phyloP scores from a whole-genome alignment of 225 moss, liverwort and hornwort genomes.

The Polytrichum commune region DNA sequence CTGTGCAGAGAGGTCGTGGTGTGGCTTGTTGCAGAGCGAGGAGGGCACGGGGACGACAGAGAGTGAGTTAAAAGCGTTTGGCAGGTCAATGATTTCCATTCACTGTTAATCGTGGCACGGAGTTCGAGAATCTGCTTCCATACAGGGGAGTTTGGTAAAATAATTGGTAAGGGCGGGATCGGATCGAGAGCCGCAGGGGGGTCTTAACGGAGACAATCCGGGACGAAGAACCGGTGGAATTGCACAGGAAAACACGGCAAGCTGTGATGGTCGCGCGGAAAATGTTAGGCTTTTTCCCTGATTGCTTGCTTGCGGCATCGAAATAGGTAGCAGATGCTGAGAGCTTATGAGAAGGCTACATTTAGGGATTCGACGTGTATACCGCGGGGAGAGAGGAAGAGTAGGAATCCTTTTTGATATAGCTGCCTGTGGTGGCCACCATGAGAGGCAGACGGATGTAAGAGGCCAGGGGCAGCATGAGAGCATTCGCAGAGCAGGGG shows the following conservation, averaged over 20 bases:
- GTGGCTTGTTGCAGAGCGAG: no score
- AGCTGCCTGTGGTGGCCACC: slow-evolving; percentile 2
- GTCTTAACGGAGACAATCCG: background rate
- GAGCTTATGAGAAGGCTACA: slow-evolving; percentile 16
- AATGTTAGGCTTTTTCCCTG: background rate
- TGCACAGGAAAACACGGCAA: background rate
- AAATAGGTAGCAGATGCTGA: background rate
- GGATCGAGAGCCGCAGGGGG: background rate
- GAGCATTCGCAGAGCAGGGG: slow-evolving; percentile 45
- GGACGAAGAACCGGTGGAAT: background rate
- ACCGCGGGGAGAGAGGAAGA: slow-evolving; percentile 1
- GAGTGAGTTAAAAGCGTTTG: no score
- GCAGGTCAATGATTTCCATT: no score
- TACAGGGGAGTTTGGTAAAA: no score
- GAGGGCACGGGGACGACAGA: no score
- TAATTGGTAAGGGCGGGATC: no score
- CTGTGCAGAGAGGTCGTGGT: no score
- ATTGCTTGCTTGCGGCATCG: slow-evolving; percentile 12
- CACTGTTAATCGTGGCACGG: no score
- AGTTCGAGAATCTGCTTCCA: no score
- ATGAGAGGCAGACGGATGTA: slow-evolving; percentile 32
- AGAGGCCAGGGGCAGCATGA: slow-evolving; percentile 41
- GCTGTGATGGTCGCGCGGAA: slow-evolving; percentile 1
- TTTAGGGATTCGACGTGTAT: slow-evolving; percentile 12
- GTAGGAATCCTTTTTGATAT: slow-evolving; percentile 6